These are phyloP conservation scores for Fusarium dimerum DNA, from an alignment of 2,329 filamentous ascomycete species.

Conservation along the genomic window DNA sequence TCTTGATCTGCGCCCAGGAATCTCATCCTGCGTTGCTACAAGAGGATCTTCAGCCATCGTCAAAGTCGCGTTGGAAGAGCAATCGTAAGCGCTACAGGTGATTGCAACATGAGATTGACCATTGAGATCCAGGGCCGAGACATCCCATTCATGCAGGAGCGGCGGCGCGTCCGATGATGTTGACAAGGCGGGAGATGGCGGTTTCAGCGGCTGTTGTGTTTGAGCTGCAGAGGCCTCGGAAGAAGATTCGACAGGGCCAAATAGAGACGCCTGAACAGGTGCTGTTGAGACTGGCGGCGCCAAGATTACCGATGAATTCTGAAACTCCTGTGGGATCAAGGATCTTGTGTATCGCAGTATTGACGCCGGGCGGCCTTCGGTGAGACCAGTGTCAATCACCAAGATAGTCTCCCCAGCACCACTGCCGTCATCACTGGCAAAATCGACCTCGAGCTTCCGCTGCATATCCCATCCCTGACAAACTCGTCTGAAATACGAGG, in stretches of 20 bases:
- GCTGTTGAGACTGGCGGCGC: constrained; percentile 4
- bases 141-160: constrained; percentile 34
- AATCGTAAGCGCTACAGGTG: constrained; percentile 71
- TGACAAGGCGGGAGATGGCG: constrained; percentile 25
- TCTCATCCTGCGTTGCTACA: constrained; percentile 52
- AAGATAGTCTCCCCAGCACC: constrained; percentile 76
- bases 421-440: constrained; percentile 76
- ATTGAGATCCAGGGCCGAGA: constrained; percentile 48
- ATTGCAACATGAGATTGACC: constrained; percentile 62
- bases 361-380: constrained; percentile 51
- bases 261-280: constrained; percentile 29
- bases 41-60: constrained; percentile 79
- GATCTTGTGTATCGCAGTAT: constrained; percentile 48
- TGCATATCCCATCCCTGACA: constrained; percentile 94
- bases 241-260: constrained; percentile 22
- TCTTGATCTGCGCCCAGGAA: constrained; percentile 83
- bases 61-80: constrained; percentile 69
- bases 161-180: constrained; percentile 15
- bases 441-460: constrained; percentile 82
- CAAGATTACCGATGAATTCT: constrained; percentile 8
- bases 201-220: constrained; percentile 22
- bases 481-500: constrained; percentile 73
- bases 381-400: constrained; percentile 71
- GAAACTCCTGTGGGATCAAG: constrained; percentile 18
- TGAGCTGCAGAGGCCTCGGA: constrained; percentile 7